These are phyloP conservation scores for Geranomyces variabilis DNA, from an alignment of 192 early-diverging fungal genomes.

Conservation along the genomic window DNA sequence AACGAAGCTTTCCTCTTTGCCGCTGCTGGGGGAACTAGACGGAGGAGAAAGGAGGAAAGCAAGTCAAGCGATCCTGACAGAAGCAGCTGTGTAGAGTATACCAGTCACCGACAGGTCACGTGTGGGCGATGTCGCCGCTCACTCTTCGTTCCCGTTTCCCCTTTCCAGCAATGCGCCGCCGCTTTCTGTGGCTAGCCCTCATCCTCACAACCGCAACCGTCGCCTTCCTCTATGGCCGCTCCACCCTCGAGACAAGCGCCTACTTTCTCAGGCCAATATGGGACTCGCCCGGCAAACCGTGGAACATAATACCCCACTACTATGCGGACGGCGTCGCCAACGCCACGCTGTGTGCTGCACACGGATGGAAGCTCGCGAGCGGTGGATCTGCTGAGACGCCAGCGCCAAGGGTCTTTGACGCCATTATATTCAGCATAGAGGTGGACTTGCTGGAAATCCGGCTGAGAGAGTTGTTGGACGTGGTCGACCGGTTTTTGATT, in stretches of 20 bases:
- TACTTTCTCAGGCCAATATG: slow-evolving; percentile 1
- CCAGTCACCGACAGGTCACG: too few relatives aligned
- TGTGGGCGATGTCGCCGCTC: too few relatives aligned
- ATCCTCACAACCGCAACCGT: slow-evolving; percentile 7
- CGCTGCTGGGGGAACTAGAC: too few relatives aligned
- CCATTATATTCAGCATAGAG: slow-evolving; percentile 65
- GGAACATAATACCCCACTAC: slow-evolving; percentile 48
- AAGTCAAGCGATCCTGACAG: too few relatives aligned
- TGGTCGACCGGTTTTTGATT: slow-evolving; percentile 65
- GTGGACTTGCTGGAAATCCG: slow-evolving; percentile 65
- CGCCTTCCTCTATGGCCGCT: slow-evolving; percentile 7
- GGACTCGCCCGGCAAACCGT: slow-evolving; percentile 1
- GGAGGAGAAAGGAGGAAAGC: too few relatives aligned
- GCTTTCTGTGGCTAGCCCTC: background rate
- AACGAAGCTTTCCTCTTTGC: too few relatives aligned
- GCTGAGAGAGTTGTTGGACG: slow-evolving; percentile 56
- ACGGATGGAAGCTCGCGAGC: slow-evolving; percentile 51
- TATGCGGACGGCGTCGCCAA: slow-evolving; percentile 45
- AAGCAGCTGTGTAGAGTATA: too few relatives aligned
- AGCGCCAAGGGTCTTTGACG: slow-evolving; percentile 54
- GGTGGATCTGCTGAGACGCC: background rate
- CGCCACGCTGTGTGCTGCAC: slow-evolving; percentile 45
- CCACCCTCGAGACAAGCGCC: background rate
- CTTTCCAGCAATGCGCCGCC: background rate
- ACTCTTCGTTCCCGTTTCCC: too few relatives aligned